phyloP scores from a whole-genome alignment of 257 asterid genomes.

The Solanum piurae region DNA sequence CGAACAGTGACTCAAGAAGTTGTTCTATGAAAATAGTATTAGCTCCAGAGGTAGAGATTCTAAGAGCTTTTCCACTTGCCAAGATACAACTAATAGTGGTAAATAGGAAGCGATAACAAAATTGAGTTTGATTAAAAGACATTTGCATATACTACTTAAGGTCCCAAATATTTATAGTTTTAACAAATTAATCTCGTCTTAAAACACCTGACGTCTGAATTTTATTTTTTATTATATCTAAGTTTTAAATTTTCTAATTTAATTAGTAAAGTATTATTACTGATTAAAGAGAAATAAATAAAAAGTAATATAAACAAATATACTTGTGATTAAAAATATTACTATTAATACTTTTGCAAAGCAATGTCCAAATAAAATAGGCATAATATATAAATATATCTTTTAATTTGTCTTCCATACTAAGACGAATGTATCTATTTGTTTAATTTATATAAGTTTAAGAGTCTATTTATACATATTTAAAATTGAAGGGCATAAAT shows the following conservation, averaged over 20 bases:
- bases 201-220: neutral
- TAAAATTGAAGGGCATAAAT: too few relatives aligned
- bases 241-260: too few relatives aligned
- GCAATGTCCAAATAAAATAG: too few relatives aligned
- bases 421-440: too few relatives aligned
- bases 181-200: neutral
- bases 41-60: conserved; percentile 49
- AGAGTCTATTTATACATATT: too few relatives aligned
- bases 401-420: too few relatives aligned
- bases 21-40: conserved; percentile 24
- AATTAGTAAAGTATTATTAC: too few relatives aligned
- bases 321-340: too few relatives aligned
- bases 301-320: neutral
- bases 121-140: neutral
- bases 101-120: conserved; percentile 1
- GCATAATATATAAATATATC: too few relatives aligned
- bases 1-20: conserved; percentile 50
- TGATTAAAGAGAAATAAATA: neutral
- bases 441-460: too few relatives aligned
- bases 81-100: neutral
- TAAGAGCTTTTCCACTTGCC: conserved; percentile 42
- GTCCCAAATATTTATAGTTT: neutral
- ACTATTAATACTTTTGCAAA: too few relatives aligned
- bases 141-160: neutral
- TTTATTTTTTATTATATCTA: too few relatives aligned